Evolutionary conservation across 495 filamentous ascomycete genomes (phyloP), one percentile per base, ranked within the genome.

Genomic region (Tirmania nivea): DNA sequence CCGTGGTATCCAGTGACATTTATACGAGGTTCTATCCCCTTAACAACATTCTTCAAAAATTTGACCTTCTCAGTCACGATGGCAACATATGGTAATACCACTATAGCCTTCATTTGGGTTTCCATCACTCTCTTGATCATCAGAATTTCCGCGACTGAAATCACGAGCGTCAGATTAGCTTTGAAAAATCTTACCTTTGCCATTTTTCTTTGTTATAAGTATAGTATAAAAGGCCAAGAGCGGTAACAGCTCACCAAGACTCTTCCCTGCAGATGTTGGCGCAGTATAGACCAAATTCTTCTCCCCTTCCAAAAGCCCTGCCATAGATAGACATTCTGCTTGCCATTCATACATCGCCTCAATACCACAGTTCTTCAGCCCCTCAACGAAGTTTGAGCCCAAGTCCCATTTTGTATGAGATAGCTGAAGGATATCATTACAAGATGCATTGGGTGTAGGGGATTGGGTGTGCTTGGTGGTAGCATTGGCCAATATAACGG

Each of bases 221-320:
- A 31, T 31, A 31, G 7, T 31, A 31, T 31, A 31, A n/a, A n/a
- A 7, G 25, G 25, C 25, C 25, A 3, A 31, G 39, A 45, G 39
- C 3, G 17, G 39, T 8, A 45, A 19, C 17, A 45, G 12, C 39
- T 45, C 12, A 45, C 39, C 39, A 45, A 87, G 73, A 16, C 80
- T 84, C 66, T 88, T 89, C 25, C 84, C 84, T 36, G 82, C 84
- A 6, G 84, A 84, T 0, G 84, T 88, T 9, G 84, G 84, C n/a
- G 84, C 84, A 9, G 79, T 83, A 62, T 90, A 89, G 35, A 89
- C 79, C 16, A 90, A 65, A 57, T 86, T 85, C 48, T 71, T 74
- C 49, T 78, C 69, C 17, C 83, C 83, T 10, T 67, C 58, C 2
- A 90, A 65, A 14, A 86, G 68, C 8, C 83, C 84, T 1, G 74